A percentile compares a stretch with the other conserved stretches of the same genome.
phyloP scores from a whole-genome alignment of 1,284 basidiomycete species.

The Amylostereum chailletii region DNA sequence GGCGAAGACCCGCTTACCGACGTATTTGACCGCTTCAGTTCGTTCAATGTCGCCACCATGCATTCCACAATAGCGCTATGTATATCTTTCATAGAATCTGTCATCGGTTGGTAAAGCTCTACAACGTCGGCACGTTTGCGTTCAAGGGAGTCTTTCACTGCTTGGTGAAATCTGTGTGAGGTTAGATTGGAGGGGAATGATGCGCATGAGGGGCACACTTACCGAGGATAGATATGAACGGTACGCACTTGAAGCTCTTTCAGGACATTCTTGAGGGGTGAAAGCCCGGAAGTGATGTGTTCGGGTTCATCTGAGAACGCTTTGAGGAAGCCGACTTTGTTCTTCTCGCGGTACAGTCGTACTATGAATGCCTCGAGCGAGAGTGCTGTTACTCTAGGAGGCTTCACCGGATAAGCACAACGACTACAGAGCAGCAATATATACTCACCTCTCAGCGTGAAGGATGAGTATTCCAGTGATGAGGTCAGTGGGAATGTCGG shows the following conservation, averaged over 20 bases:
- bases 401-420: background rate
- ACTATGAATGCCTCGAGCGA: conserved; percentile 89
- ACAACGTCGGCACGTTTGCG: conserved; percentile 85
- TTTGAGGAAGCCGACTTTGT: conserved; percentile 86
- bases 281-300: conserved; percentile 86
- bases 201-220: conserved; percentile 12
- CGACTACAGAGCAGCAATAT: background rate
- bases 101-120: conserved; percentile 85
- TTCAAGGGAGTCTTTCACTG: conserved; percentile 74
- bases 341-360: conserved; percentile 81
- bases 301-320: conserved; percentile 97
- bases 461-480: conserved; percentile 93
- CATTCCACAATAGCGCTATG: conserved; percentile 92
- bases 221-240: conserved; percentile 91
- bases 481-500: conserved; percentile 75
- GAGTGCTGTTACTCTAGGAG: conserved; percentile 68
- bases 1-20: conserved; percentile 38
- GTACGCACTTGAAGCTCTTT: conserved; percentile 85
- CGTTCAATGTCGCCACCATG: conserved; percentile 85
- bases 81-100: conserved; percentile 83
- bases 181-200: background rate
- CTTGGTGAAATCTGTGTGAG: conserved; percentile 73
- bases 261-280: conserved; percentile 87
- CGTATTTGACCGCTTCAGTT: conserved; percentile 85
- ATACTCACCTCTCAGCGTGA: conserved; percentile 79